These are phyloP conservation scores for Phytophthora citricola DNA, from an alignment of 352 stramenopile species.

Conservation along the genomic window DNA sequence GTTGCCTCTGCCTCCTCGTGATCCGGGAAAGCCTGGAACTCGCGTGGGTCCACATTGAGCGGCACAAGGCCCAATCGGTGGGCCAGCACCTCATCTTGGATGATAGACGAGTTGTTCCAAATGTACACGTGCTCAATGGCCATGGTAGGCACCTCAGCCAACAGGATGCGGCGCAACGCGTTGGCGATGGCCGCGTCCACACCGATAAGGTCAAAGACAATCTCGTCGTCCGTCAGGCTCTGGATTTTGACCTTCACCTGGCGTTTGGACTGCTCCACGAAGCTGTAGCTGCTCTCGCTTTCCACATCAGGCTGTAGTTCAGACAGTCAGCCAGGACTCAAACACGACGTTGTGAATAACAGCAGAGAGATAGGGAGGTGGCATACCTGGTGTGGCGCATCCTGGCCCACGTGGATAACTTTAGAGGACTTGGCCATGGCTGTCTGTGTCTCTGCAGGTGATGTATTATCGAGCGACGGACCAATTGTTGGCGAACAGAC, in stretches of 20 bases:
- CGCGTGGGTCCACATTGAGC: constrained; percentile 82
- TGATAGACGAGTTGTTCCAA: constrained; percentile 94
- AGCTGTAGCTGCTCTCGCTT: constrained; percentile 74
- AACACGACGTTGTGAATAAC: background rate
- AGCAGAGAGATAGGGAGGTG: background rate
- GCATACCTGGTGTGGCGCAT: constrained; percentile 80
- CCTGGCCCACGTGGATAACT: constrained; percentile 76
- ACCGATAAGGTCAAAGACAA: constrained; percentile 93
- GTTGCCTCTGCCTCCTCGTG: constrained; percentile 91
- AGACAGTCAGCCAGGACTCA: constrained; percentile 15
- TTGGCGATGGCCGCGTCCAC: constrained; percentile 94
- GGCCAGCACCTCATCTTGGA: constrained; percentile 93
- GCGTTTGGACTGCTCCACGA: constrained; percentile 86
- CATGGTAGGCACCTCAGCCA: constrained; percentile 93
- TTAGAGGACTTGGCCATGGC: constrained; percentile 79
- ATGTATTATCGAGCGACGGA: constrained; percentile 22
- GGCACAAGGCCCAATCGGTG: constrained; percentile 91
- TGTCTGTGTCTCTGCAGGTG: constrained; percentile 13
- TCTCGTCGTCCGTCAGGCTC: constrained; percentile 84
- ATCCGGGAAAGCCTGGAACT: constrained; percentile 88
- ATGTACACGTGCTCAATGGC: constrained; percentile 96
- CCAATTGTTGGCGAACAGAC: constrained; percentile 34
- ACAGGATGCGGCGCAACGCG: constrained; percentile 90
- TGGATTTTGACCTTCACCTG: constrained; percentile 88
- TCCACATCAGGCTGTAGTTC: constrained; percentile 72